Evolutionary conservation across 179 eudicot genomes (phyloP), one percentile per base, ranked within the genome.

Genomic region (Spinacia oleracea): DNA sequence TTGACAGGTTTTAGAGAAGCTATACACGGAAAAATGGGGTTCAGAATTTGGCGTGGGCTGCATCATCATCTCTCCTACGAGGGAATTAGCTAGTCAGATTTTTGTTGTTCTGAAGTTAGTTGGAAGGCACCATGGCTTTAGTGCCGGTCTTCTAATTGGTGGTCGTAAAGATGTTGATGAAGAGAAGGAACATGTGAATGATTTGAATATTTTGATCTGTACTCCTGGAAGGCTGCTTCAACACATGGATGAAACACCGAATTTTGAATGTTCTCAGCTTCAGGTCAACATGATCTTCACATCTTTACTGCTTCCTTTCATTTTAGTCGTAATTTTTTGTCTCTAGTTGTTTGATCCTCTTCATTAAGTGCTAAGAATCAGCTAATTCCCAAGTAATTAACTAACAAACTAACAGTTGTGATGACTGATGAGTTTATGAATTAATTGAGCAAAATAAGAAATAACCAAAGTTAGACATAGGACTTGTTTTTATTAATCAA

Each of bases 161-260:
- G 98, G 98, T 16, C 94, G 94, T 31, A 89, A 90, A 77, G 92
- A 86, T 77, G 89, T 92, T 65, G 98, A 88, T 73, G 74, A 77
- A 31, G 98, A 94, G 83, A 94, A 90, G 82, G 96, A 94, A 79
- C 92, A 81, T 84, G 96, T 94, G 40, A 89, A 91, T 83, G 90
- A 86, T 27, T 73, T 94, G 84, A 94, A 92, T 83, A 91, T 94
- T 46, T 81, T 94, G 84, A 89, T 94, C 40, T 92, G 97, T 79
- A 94, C 98, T 63, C 98, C 98, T 51, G 98, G 98, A 15, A 89
- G 98, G 75, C 92, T 93, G 73, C 97, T 92, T 66, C 97, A 93
- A 78, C 98, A 93, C 86, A 93, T 93, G 98, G 92, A 92, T 56
- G 95, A 92, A 80, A 92, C 98, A 43, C 91, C 95, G 62, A 94